These are phyloP conservation scores for Candida sp. DNA, from an alignment of 1,139 yeast genomes.

Conservation along the genomic window DNA sequence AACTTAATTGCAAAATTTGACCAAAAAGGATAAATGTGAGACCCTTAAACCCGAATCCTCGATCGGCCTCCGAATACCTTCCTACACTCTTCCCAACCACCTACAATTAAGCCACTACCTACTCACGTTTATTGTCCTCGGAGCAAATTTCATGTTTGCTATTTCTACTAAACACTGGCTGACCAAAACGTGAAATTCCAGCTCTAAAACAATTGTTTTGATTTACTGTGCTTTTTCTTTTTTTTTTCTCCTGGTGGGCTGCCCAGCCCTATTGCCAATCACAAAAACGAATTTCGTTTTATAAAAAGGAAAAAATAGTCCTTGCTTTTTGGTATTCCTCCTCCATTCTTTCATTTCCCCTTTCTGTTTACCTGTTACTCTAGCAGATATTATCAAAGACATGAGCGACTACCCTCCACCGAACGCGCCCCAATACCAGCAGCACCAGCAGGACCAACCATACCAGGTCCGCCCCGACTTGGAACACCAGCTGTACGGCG, in stretches of 20 bases:
- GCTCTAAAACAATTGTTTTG: not conserved
- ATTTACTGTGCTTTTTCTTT: not conserved
- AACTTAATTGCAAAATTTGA: not conserved
- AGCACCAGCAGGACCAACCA: slow-evolving; percentile 10
- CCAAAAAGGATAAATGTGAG: not conserved
- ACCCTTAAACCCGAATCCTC: not conserved
- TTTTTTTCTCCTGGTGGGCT: not conserved
- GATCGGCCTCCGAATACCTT: not conserved
- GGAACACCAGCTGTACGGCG: slow-evolving; percentile 27
- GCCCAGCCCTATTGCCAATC: not conserved
- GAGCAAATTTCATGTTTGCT: not conserved
- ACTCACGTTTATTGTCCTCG: not conserved
- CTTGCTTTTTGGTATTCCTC: not conserved
- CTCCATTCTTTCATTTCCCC: not conserved
- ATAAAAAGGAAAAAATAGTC: not conserved
- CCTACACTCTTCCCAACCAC: not conserved
- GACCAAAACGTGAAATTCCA: not conserved
- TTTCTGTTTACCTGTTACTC: not conserved
- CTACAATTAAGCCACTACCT: too few species aligned
- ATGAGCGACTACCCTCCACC: slow-evolving; percentile 8
- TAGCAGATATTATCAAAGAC: not conserved
- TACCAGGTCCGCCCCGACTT: slow-evolving; percentile 24
- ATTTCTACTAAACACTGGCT: not conserved
- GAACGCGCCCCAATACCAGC: slow-evolving; percentile 7
- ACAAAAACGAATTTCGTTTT: not conserved